These are phyloP conservation scores for Agrocybe pediades DNA, from an alignment of 768 basidiomycete species.

Conservation along the genomic window DNA sequence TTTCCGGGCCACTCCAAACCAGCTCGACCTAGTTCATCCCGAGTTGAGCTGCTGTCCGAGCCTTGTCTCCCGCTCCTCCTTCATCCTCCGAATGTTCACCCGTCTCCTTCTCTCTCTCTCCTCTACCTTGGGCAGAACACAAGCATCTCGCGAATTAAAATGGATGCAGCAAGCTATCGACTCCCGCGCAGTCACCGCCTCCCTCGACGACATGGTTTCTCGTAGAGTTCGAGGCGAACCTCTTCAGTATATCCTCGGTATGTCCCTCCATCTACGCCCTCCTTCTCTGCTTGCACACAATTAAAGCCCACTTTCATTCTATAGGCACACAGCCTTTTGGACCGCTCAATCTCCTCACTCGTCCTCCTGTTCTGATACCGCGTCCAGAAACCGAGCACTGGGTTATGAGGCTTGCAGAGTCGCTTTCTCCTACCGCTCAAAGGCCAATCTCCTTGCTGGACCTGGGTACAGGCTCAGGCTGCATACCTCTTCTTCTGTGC, in stretches of 20 bases:
- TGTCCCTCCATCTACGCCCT: slow-evolving; percentile 19
- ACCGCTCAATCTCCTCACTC: slow-evolving; percentile 68
- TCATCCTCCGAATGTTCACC: slow-evolving; percentile 22
- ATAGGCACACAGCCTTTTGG: slow-evolving; percentile 88
- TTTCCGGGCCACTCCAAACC: slow-evolving; percentile 22
- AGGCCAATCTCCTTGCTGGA: slow-evolving; percentile 63
- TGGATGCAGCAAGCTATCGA: slow-evolving; percentile 41
- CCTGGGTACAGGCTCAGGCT: slow-evolving; percentile 91
- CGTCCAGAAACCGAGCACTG: slow-evolving; percentile 94
- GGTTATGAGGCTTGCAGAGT: slow-evolving; percentile 60
- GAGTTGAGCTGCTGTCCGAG: slow-evolving; percentile 7
- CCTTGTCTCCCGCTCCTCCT: slow-evolving; percentile 7
- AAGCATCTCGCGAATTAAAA: slow-evolving; percentile 41
- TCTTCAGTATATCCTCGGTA: slow-evolving; percentile 90
- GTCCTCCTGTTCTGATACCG: slow-evolving; percentile 88
- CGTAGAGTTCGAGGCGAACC: slow-evolving; percentile 74
- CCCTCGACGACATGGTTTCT: slow-evolving; percentile 49
- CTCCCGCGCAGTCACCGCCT: slow-evolving; percentile 10
- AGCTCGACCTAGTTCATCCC: slow-evolving; percentile 16
- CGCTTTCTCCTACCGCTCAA: slow-evolving; percentile 36
- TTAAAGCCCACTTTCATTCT: slow-evolving; percentile 10
- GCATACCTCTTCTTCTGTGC: slow-evolving; percentile 86
- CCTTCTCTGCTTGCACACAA: slow-evolving; percentile 14
- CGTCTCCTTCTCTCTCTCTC: slow-evolving; percentile 28
- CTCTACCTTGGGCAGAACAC: slow-evolving; percentile 31